phyloP scores from a whole-genome alignment of 2,329 filamentous ascomycete genomes.

The Pseudocercospora pini-densiflorae region DNA sequence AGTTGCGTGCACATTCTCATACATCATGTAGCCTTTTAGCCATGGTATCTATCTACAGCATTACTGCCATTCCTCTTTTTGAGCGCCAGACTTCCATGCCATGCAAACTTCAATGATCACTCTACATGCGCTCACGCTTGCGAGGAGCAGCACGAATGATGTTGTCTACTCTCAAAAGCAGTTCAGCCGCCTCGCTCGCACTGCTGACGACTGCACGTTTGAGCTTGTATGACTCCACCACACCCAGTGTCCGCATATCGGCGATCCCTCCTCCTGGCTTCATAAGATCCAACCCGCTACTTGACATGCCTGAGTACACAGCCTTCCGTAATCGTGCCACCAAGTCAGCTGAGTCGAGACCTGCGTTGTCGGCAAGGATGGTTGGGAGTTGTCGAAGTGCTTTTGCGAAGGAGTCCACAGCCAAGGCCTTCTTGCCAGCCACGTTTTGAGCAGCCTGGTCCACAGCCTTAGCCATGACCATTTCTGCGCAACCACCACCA shows the following conservation, averaged over 20 bases:
- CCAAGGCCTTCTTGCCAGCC: constrained; percentile 94
- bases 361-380: constrained; percentile 96
- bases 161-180: constrained; percentile 93
- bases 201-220: constrained; percentile 98
- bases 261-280: constrained; percentile 89
- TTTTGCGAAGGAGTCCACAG: constrained; percentile 85
- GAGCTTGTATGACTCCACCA: constrained; percentile 98
- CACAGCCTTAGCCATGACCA: constrained; percentile 98
- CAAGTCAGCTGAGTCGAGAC: constrained; percentile 92
- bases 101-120: neutral
- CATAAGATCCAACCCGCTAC: constrained; percentile 85
- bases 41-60: constrained; percentile 13
- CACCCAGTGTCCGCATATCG: constrained; percentile 93
- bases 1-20: neutral
- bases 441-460: constrained; percentile 92
- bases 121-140: constrained; percentile 74
- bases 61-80: neutral
- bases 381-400: constrained; percentile 93
- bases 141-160: constrained; percentile 94
- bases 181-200: constrained; percentile 93
- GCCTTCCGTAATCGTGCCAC: constrained; percentile 90
- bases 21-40: constrained; percentile 5
- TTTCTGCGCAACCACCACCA: constrained; percentile 95
- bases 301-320: constrained; percentile 93
- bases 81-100: neutral